Base-by-base conservation (phyloP, 2,329 filamentous ascomycete genomes). In the Talaromyces sp. region DNA sequence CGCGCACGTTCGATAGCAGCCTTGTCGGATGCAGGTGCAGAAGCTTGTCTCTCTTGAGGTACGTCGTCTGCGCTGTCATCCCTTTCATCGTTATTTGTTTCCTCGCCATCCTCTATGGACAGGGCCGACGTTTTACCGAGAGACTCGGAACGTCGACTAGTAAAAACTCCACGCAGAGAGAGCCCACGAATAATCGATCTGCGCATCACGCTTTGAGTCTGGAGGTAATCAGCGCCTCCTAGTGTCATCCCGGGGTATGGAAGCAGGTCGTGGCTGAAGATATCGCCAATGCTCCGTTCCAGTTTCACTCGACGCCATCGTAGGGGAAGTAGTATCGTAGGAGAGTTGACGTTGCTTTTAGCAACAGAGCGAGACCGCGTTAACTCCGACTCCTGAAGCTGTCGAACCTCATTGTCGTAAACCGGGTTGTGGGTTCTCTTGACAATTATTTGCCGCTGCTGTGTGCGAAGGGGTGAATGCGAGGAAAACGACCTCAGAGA, bases 401-500 rank as follows among this genome's bases (percentile, higher is more conserved):
- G 76, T 15, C 65, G 71, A 42, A 81, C 74, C 17, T 80, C 72
- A 5, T 83, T 75, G 7, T 78, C 72, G 51, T 88, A 84, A 67
- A 87, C 88, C 54, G 85, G 80, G 2, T 85, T 84, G 67, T 88
- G 88, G 0, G 93, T 96, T 69, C 96, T 96, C 71, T 91, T 93
- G 70, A 97, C 85, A 55, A 96, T 89, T 57, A 96, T 87, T 15
- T 51, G 56, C 69, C 95, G 90, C 64, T 84, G 89, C 58, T 89
- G 74, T 47, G 86, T 82, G 15, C 85, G 84, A 67, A 87, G 90
- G 17, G 89, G 87, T 27, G 92, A 81, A 0, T 27, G 53, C n/a
- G 91, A 91, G 1, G 88, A 88, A 30, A 91, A 86, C 63, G 91
- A 84, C 67, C 93, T 90, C 64, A 96, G 88, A 2, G 92, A 96